A percentile compares a stretch with the other conserved stretches of the same genome.
These are phyloP conservation scores for Backusella macrospora DNA, from an alignment of 192 early-diverging fungal species.

Conservation along the genomic window DNA sequence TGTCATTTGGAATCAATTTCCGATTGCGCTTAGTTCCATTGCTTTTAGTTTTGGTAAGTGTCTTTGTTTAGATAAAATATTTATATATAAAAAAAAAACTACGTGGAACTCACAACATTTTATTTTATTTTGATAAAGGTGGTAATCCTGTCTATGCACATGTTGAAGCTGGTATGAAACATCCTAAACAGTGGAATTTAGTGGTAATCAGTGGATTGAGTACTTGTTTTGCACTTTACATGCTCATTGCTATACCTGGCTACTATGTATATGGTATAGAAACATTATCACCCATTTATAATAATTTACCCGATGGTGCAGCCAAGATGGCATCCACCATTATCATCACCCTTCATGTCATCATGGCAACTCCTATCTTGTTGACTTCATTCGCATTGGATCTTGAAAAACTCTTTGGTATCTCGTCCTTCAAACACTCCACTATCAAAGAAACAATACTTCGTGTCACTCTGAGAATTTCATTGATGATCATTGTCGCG, in stretches of 20 bases:
- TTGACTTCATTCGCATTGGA: conserved; percentile 70
- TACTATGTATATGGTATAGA: conserved; percentile 71
- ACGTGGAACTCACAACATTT: conserved; percentile 27
- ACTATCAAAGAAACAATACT: conserved; percentile 52
- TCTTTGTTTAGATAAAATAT: neutral
- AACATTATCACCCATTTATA: conserved; percentile 66
- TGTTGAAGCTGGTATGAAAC: conserved; percentile 70
- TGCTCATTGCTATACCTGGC: conserved; percentile 65
- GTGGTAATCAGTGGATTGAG: conserved; percentile 60
- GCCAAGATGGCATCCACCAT: conserved; percentile 62
- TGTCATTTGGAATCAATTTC: conserved; percentile 55
- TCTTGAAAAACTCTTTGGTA: conserved; percentile 58
- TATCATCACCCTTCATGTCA: conserved; percentile 75
- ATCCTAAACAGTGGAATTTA: conserved; percentile 66
- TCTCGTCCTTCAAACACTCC: conserved; percentile 41
- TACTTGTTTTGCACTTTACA: conserved; percentile 66
- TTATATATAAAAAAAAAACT: too few species aligned
- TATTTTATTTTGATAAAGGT: conserved; percentile 19
- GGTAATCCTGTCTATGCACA: conserved; percentile 83
- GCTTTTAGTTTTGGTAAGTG: conserved; percentile 29
- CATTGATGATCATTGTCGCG: conserved; percentile 53
- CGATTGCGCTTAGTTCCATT: conserved; percentile 68
- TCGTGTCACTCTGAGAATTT: conserved; percentile 53
- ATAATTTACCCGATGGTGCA: conserved; percentile 61
- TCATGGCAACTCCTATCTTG: conserved; percentile 76